These are phyloP conservation scores for Kazachstania bromeliacearum DNA, from an alignment of 805 yeast species.

Conservation along the genomic window DNA sequence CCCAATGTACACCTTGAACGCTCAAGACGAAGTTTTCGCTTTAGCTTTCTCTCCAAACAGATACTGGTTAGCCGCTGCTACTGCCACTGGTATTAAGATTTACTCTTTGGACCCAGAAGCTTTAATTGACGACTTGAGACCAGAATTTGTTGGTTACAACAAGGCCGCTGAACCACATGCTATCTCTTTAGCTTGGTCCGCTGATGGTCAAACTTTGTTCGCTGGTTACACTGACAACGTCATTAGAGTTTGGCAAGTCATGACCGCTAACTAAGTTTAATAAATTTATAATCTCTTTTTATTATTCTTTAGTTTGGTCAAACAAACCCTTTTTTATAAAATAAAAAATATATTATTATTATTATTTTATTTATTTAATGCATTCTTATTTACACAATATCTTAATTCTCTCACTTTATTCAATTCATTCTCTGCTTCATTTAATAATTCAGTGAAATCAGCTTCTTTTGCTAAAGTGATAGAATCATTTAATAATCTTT, in stretches of 20 bases:
- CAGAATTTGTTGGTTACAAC: constrained; percentile 83
- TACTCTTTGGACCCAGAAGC: constrained; percentile 93
- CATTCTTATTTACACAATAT: constrained; percentile 4
- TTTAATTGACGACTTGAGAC: constrained; percentile 94
- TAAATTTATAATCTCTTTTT: background rate
- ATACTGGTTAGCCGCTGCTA: constrained; percentile 99
- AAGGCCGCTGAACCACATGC: constrained; percentile 97
- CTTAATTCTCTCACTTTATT: constrained; percentile 30
- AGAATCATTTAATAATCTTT: constrained; percentile 55
- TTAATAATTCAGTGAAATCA: constrained; percentile 52
- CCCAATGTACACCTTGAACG: constrained; percentile 85
- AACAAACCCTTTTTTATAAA: constrained; percentile 2
- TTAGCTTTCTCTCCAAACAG: constrained; percentile 99
- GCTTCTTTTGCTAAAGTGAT: constrained; percentile 59
- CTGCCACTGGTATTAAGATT: constrained; percentile 95
- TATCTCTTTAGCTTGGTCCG: constrained; percentile 97
- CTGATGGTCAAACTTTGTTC: constrained; percentile 98
- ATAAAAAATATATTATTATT: background rate
- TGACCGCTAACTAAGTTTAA: constrained; percentile 49
- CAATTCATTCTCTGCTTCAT: constrained; percentile 59
- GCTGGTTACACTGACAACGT: constrained; percentile 99
- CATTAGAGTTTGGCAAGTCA: constrained; percentile 99
- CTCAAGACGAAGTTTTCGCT: constrained; percentile 95
- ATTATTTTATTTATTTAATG: constrained; percentile 1
- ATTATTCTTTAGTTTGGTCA: too few species aligned